Conservation (phyloP, 2,329 filamentous ascomycete genomes). For the Byssochlamys sp. region DNA sequence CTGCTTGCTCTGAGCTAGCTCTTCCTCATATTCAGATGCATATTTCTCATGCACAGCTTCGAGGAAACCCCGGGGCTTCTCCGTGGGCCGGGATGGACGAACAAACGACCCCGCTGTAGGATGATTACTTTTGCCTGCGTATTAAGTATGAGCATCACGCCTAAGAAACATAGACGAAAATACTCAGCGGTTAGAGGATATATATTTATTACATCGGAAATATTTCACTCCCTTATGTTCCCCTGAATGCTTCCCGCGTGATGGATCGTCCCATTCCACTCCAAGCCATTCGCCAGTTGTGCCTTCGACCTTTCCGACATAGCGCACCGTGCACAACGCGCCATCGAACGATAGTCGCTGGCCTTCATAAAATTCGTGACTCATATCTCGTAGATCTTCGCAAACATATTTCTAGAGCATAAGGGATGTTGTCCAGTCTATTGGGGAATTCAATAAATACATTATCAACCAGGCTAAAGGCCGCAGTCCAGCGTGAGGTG, state of each 20-base stretch:
- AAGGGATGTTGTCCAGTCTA: not conserved
- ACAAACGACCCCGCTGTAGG: slow-evolving; percentile 77
- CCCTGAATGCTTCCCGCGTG: slow-evolving; percentile 82
- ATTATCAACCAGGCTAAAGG: not conserved
- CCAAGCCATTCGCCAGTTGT: slow-evolving; percentile 78
- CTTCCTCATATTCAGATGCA: slow-evolving; percentile 47
- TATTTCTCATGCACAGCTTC: slow-evolving; percentile 78
- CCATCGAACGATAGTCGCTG: slow-evolving; percentile 73
- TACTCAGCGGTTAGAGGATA: slow-evolving; percentile 5
- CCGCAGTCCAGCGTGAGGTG: not conserved
- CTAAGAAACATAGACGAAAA: slow-evolving; percentile 1
- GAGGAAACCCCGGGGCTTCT: slow-evolving; percentile 63
- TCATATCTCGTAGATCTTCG: slow-evolving; percentile 15
- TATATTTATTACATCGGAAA: slow-evolving; percentile 58
- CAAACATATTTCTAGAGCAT: not conserved
- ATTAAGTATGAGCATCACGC: slow-evolving; percentile 10
- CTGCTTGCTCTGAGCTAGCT: slow-evolving; percentile 10
- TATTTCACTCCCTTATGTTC: slow-evolving; percentile 69
- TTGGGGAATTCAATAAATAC: not conserved
- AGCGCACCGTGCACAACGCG: slow-evolving; percentile 73
- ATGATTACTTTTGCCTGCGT: slow-evolving; percentile 50
- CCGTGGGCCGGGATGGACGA: slow-evolving; percentile 61
- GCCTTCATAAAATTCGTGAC: slow-evolving; percentile 43
- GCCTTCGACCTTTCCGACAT: slow-evolving; percentile 64
- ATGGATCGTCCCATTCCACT: slow-evolving; percentile 89